phyloP scores from a whole-genome alignment of 2,329 filamentous ascomycete species.

The Epichloe coenophiala region DNA sequence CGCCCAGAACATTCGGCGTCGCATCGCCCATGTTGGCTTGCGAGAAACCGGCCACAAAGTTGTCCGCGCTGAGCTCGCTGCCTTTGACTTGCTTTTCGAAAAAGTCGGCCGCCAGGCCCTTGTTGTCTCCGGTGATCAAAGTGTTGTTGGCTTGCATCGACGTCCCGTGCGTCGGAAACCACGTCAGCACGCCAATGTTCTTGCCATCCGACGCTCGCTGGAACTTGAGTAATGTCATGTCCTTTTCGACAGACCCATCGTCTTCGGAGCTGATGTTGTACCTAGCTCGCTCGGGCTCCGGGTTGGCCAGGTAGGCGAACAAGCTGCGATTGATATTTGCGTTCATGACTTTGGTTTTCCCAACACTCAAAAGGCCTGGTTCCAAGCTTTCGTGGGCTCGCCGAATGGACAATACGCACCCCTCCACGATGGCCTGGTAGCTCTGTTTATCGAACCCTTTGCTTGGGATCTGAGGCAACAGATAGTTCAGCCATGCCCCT shows the following conservation, averaged over 20 bases:
- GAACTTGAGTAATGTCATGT: slow-evolving; percentile 65
- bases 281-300: slow-evolving; percentile 52
- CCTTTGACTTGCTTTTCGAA: slow-evolving; percentile 59
- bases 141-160: slow-evolving; percentile 87
- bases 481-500: slow-evolving; percentile 83
- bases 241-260: slow-evolving; percentile 50
- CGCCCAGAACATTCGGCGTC: slow-evolving; percentile 69
- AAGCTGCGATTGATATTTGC: slow-evolving; percentile 76
- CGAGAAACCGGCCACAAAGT: slow-evolving; percentile 81
- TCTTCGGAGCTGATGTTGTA: slow-evolving; percentile 36
- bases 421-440: slow-evolving; percentile 77
- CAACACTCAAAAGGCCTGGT: slow-evolving; percentile 54
- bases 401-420: slow-evolving; percentile 64
- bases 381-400: slow-evolving; percentile 51
- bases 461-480: slow-evolving; percentile 79
- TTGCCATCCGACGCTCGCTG: slow-evolving; percentile 56
- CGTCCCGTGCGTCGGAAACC: slow-evolving; percentile 85
- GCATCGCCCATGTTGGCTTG: slow-evolving; percentile 87
- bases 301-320: slow-evolving; percentile 75
- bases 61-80: slow-evolving; percentile 40
- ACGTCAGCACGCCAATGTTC: slow-evolving; percentile 69
- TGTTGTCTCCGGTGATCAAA: slow-evolving; percentile 80
- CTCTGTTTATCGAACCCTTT: slow-evolving; percentile 75
- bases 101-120: slow-evolving; percentile 73
- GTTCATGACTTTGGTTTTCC: slow-evolving; percentile 44